Conservation (phyloP, 306 rosid species). For the Quercus robur region DNA sequence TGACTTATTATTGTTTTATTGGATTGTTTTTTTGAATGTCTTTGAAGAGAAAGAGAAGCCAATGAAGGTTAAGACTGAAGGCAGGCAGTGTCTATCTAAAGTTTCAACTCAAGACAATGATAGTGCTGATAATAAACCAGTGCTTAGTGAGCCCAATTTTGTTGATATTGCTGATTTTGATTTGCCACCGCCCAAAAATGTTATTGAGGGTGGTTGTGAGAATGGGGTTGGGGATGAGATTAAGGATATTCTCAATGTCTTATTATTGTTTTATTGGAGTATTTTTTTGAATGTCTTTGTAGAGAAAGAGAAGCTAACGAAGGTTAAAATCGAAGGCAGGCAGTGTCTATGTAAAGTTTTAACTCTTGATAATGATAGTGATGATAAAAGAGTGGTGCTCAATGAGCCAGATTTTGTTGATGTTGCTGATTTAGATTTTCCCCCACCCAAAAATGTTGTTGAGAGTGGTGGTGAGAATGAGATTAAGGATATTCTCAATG, state of each 20-base stretch:
- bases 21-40: not conserved
- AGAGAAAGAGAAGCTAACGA: slow-evolving; percentile 43
- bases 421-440: slow-evolving; percentile 57
- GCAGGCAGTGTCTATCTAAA: slow-evolving; percentile 83
- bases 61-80: slow-evolving; percentile 58
- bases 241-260: slow-evolving; percentile 66
- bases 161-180: slow-evolving; percentile 47
- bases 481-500: slow-evolving; percentile 72
- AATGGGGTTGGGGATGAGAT: slow-evolving; percentile 55
- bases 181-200: slow-evolving; percentile 34
- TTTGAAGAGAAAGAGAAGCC: slow-evolving; percentile 41
- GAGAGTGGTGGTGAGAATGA: slow-evolving; percentile 35
- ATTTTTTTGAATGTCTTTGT: not conserved
- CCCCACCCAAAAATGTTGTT: slow-evolving; percentile 10
- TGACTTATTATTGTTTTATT: slow-evolving; percentile 29
- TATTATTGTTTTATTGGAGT: slow-evolving; percentile 5
- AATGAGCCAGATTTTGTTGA: slow-evolving; percentile 36
- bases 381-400: slow-evolving; percentile 11
- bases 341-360: slow-evolving; percentile 78
- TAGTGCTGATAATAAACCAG: slow-evolving; percentile 9
- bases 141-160: slow-evolving; percentile 29
- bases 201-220: slow-evolving; percentile 11
- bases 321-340: slow-evolving; percentile 65
- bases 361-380: slow-evolving; percentile 14
- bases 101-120: slow-evolving; percentile 32